These are phyloP conservation scores for Hanseniaspora osmophila DNA, from an alignment of 805 yeast species.

Conservation along the genomic window DNA sequence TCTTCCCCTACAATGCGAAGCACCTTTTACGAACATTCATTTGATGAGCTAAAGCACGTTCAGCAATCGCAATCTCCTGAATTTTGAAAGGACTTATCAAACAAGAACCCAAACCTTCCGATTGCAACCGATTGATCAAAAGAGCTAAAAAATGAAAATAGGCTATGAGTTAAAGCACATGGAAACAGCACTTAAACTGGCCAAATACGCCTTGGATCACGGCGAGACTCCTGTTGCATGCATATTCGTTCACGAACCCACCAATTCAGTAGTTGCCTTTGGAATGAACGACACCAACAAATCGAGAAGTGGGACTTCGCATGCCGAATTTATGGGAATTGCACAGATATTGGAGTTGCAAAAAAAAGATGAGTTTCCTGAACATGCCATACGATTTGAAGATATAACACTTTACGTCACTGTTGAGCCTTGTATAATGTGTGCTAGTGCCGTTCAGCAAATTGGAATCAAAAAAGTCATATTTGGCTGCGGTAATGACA, in stretches of 20 bases:
- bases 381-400: constrained; percentile 14
- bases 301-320: constrained; percentile 75
- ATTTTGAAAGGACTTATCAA: neutral
- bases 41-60: no score
- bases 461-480: constrained; percentile 57
- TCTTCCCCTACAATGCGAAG: no score
- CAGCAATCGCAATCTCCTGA: no score
- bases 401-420: constrained; percentile 74
- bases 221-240: constrained; percentile 83
- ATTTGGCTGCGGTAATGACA: constrained; percentile 87
- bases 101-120: neutral
- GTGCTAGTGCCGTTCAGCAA: constrained; percentile 84
- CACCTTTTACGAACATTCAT: no score
- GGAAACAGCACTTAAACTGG: constrained; percentile 41
- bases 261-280: constrained; percentile 42
- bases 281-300: constrained; percentile 83
- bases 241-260: constrained; percentile 37
- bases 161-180: constrained; percentile 25
- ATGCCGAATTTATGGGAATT: constrained; percentile 84
- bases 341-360: constrained; percentile 30
- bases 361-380: neutral
- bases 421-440: constrained; percentile 97
- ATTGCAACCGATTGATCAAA: neutral
- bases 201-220: constrained; percentile 46
- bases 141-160: neutral